Base-by-base conservation (phyloP, 2,329 filamentous ascomycete species). In the Aspergillus flavus region DNA sequence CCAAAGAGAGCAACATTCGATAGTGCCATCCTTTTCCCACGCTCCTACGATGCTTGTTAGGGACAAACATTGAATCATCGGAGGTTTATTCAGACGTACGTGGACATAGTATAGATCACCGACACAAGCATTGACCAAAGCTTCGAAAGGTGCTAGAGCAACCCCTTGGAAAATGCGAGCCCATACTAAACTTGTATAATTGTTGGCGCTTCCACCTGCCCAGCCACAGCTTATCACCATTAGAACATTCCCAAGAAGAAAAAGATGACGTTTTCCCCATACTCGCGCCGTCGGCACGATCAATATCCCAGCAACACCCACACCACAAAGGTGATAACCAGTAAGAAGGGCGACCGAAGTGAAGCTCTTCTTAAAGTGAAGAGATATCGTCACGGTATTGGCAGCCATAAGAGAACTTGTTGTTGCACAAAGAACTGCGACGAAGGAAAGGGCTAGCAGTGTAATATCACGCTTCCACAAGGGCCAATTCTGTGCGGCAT, bases 91-190 rank as follows among this genome's bases (percentile, higher is more conserved):
- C 19, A 56, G 46, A 76, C 86, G 78, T 77, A 91, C 88, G 80
- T 94, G 94, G 30, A 97, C 93, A 76, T 89, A 95, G 78, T 94
- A 97, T 58, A 98, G 76, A 76, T 98, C 94, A 46, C 93, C 94
- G 7, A 97, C 91, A 56, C 88, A 90, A 0, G 92, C 92, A 77
- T 96, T 97, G 62, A 97, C 90, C 28, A 97, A 81, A 1, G 92
- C 91, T 79, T 98, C 94, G 68, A 95, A 97, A 0, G 94, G 94
- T 10, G 93, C 93, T 21, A 93, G 84, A 0, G 91, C 93, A 50
- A 97, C 85, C 23, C 94, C 94, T 77, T 97, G 94, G 61, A 96
- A 86, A 58, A 96, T 86, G 14, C 94, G 85, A 14, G 94, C 90
- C 79, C 88, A 92, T 5, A 95, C 74, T 64, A 97, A 82, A 72